Conservation (phyloP, 1,284 basidiomycete species). For the Earliella scabrosa region DNA sequence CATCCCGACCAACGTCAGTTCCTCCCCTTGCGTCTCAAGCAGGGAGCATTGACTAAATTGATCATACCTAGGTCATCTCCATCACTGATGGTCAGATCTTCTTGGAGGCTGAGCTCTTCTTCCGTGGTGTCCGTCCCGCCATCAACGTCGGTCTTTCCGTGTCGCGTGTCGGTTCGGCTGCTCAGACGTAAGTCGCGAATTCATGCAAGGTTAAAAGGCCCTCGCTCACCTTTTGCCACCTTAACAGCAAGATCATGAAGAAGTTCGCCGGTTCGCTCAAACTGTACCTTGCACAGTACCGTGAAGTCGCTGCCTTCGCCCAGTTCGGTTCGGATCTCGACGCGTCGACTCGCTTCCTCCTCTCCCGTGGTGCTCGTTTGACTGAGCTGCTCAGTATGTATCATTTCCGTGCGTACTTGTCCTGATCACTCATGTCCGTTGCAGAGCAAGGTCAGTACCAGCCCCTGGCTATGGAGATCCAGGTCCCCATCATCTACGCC, state of each 20-base stretch:
- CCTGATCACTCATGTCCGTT: slow-evolving; percentile 1
- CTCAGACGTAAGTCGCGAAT: slow-evolving; percentile 95
- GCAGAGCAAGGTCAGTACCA: slow-evolving; percentile 98
- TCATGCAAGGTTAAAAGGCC: too few species aligned
- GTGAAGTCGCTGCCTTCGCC: slow-evolving; percentile 99
- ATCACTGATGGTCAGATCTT: slow-evolving; percentile 99
- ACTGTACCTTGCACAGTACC: slow-evolving; percentile 99
- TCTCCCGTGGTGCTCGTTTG: slow-evolving; percentile 96
- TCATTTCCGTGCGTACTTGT: background rate
- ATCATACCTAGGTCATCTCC: slow-evolving; percentile 78
- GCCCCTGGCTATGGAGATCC: slow-evolving; percentile 89
- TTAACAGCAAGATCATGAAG: slow-evolving; percentile 94
- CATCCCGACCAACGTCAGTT: slow-evolving; percentile 83
- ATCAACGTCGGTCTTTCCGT: slow-evolving; percentile 99
- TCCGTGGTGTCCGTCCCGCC: slow-evolving; percentile 98
- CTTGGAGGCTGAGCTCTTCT: slow-evolving; percentile 99
- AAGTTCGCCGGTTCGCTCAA: slow-evolving; percentile 99
- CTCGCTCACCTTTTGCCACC: background rate
- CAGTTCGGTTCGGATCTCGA: slow-evolving; percentile 99
- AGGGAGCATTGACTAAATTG: background rate
- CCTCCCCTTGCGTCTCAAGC: slow-evolving; percentile 3
- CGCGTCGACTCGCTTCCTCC: slow-evolving; percentile 96
- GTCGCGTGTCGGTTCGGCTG: slow-evolving; percentile 99
- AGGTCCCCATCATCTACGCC: slow-evolving; percentile 98
- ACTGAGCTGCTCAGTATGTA: slow-evolving; percentile 93